Percentiles rank a stretch among this genome's conserved stretches.
Conservation (phyloP, 345 rosid species). For the Gossypium raimondii region DNA sequence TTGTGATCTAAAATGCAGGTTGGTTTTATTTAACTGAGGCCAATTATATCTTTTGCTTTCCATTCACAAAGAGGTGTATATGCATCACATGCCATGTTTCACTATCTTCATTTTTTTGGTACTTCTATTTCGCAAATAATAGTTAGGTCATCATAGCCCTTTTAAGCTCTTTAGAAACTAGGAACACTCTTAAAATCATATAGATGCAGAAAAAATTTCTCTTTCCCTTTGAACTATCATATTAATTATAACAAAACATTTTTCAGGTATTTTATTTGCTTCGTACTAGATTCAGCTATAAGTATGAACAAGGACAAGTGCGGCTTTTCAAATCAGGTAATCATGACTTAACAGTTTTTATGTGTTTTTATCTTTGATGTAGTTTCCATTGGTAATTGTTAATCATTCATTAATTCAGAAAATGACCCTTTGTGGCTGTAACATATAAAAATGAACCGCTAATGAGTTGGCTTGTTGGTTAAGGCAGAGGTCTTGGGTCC, state of each 20-base stretch:
- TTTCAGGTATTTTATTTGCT: conserved; percentile 22
- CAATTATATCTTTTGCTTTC: not conserved
- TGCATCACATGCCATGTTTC: not conserved
- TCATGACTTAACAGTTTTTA: not conserved
- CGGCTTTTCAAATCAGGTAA: conserved; percentile 26
- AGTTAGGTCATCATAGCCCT: not conserved
- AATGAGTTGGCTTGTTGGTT: not conserved
- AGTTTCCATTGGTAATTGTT: not conserved
- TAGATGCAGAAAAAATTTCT: not conserved
- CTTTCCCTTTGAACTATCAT: not conserved
- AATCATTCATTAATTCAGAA: not conserved
- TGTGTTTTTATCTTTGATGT: not conserved
- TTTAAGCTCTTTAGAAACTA: not conserved
- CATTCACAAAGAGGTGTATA: not conserved
- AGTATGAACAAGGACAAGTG: not conserved
- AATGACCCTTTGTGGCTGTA: not conserved
- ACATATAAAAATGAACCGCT: too few species aligned
- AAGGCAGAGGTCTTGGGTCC: too few species aligned
- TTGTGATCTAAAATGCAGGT: conserved; percentile 30
- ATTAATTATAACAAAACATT: not conserved
- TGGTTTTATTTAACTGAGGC: conserved; percentile 18
- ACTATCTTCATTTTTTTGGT: not conserved
- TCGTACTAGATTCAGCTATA: not conserved
- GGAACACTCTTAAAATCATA: not conserved
- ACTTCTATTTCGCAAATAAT: not conserved